Evolutionary conservation across 345 rosid genomes (phyloP).

Genomic region (Eucalyptus pauciflora): DNA sequence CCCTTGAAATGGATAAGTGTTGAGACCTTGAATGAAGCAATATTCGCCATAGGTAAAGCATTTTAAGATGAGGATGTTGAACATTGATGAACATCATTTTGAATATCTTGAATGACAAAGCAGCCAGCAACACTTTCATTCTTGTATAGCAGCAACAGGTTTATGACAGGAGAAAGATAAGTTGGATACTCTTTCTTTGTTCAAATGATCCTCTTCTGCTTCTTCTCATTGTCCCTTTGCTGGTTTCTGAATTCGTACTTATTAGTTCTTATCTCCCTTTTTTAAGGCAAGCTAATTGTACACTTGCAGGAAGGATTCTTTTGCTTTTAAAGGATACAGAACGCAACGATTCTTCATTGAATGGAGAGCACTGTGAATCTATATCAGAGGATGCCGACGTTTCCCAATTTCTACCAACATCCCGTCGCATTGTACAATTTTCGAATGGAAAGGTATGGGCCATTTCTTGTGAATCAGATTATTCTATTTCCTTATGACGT

Average conservation of each 20-base stretch:
- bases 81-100: not conserved
- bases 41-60: not conserved
- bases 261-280: not conserved
- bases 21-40: not conserved
- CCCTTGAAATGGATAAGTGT: not conserved
- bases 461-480: not conserved
- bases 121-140: not conserved
- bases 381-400: conserved; percentile 22
- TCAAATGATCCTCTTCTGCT: not conserved
- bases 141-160: not conserved
- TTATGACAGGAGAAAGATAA: not conserved
- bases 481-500: not conserved
- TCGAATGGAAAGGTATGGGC: conserved; percentile 75
- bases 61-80: not conserved
- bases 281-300: not conserved
- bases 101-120: not conserved
- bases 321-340: conserved; percentile 33
- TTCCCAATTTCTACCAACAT: conserved; percentile 88
- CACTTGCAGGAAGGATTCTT: conserved; percentile 69
- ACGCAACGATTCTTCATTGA: conserved; percentile 15
- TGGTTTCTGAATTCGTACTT: not conserved
- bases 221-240: not conserved
- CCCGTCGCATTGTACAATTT: conserved; percentile 83
- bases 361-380: conserved; percentile 3
- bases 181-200: not conserved